These are phyloP conservation scores for Drechslerella stenobrocha DNA, from an alignment of 2,329 filamentous ascomycete genomes.

Conservation along the genomic window DNA sequence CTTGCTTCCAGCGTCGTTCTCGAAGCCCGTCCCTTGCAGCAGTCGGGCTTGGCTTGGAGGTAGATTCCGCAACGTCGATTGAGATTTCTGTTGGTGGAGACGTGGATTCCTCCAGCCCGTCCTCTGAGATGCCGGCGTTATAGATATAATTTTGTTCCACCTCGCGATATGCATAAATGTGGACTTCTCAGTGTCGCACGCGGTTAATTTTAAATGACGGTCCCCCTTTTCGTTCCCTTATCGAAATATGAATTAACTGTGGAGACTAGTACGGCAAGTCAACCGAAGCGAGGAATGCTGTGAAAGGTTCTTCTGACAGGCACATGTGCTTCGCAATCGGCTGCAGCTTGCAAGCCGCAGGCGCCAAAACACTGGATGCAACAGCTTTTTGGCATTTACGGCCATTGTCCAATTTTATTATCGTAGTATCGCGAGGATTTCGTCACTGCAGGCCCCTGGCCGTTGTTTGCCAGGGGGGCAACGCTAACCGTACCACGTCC, in stretches of 20 bases:
- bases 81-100: too few relatives aligned
- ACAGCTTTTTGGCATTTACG: not conserved
- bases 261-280: not conserved
- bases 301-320: not conserved
- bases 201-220: too few relatives aligned
- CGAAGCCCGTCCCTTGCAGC: too few relatives aligned
- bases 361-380: not conserved
- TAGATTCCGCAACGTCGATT: too few relatives aligned
- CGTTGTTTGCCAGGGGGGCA: too few relatives aligned
- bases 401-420: not conserved
- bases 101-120: too few relatives aligned
- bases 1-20: too few relatives aligned
- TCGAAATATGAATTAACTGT: not conserved
- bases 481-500: too few relatives aligned
- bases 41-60: too few relatives aligned
- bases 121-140: not conserved
- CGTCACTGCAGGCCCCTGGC: too few relatives aligned
- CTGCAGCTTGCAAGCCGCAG: not conserved
- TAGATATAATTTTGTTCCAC: not conserved
- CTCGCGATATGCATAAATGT: not conserved
- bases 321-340: not conserved
- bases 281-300: conserved; percentile 2
- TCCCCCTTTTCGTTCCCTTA: conserved; percentile 6
- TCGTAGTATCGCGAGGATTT: not conserved
- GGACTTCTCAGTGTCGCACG: not conserved